Evolutionary conservation across 805 yeast genomes (phyloP).

Genomic region (Saturnispora serradocipensis): DNA sequence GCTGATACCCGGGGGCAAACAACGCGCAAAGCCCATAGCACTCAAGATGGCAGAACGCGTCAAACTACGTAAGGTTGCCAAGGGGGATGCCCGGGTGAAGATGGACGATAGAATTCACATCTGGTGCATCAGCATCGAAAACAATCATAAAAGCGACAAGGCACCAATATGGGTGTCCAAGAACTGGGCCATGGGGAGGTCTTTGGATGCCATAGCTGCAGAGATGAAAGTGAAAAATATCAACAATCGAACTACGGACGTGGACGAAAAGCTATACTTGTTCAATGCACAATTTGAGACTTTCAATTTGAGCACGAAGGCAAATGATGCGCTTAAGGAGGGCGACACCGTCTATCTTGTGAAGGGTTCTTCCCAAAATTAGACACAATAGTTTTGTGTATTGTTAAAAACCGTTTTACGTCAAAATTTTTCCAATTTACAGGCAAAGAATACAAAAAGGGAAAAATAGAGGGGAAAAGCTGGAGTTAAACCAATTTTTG

Average conservation of each 20-base stretch:
- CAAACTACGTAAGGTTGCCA: constrained; percentile 36
- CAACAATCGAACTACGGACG: constrained; percentile 30
- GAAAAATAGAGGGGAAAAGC: background rate
- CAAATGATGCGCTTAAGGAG: constrained; percentile 33
- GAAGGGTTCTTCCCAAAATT: constrained; percentile 29
- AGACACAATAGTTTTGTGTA: background rate
- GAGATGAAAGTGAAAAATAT: constrained; percentile 37
- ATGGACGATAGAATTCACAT: constrained; percentile 39
- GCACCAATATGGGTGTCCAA: constrained; percentile 38
- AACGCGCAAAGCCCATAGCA: constrained; percentile 7
- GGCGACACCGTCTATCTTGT: constrained; percentile 47
- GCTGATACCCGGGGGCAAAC: constrained; percentile 2
- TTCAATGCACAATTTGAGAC: constrained; percentile 9
- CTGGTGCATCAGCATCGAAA: constrained; percentile 36
- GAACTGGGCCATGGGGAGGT: constrained; percentile 52
- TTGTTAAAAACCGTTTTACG: background rate
- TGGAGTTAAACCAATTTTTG: background rate
- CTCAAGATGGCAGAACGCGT: constrained; percentile 28
- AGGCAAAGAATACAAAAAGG: background rate
- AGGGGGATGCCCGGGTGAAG: constrained; percentile 41
- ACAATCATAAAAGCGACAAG: constrained; percentile 5
- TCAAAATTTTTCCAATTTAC: background rate
- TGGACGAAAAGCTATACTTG: background rate
- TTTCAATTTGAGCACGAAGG: constrained; percentile 26
- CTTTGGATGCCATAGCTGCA: constrained; percentile 45